Percentiles rank a stretch among this genome's conserved stretches.
Conservation (phyloP, 2,329 filamentous ascomycete species). For the Aspergillus sp. region DNA sequence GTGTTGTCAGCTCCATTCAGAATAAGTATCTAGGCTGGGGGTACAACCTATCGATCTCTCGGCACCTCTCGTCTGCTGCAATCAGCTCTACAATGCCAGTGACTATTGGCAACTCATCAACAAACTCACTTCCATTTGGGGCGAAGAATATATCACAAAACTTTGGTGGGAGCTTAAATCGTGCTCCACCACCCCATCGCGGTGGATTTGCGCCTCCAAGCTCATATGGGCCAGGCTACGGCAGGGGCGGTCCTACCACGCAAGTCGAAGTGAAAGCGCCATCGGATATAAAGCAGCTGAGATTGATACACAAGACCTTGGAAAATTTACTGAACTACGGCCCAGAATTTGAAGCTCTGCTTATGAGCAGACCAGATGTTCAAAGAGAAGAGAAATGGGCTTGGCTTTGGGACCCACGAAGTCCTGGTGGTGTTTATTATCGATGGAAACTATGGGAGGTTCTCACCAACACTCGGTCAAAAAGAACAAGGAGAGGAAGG, state of each 20-base stretch:
- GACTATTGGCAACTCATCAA: slow-evolving; percentile 41
- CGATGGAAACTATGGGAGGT: slow-evolving; percentile 87
- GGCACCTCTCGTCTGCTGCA: slow-evolving; percentile 74
- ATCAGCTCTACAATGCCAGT: slow-evolving; percentile 53
- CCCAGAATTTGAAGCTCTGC: slow-evolving; percentile 80
- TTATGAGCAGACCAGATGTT: slow-evolving; percentile 82
- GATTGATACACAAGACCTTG: slow-evolving; percentile 81
- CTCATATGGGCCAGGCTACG: slow-evolving; percentile 55
- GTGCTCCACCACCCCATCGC: slow-evolving; percentile 47
- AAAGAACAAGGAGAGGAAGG: slow-evolving; percentile 30
- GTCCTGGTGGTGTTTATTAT: slow-evolving; percentile 79
- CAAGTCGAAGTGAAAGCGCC: slow-evolving; percentile 73
- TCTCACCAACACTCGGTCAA: slow-evolving; percentile 58
- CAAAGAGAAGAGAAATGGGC: slow-evolving; percentile 86
- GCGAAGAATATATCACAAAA: slow-evolving; percentile 60
- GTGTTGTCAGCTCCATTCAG: slow-evolving; percentile 70
- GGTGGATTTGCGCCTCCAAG: slow-evolving; percentile 72
- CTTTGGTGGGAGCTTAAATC: slow-evolving; percentile 42
- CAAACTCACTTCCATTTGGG: slow-evolving; percentile 66
- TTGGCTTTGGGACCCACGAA: slow-evolving; percentile 86
- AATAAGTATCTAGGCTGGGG: slow-evolving; percentile 83
- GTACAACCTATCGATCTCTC: slow-evolving; percentile 72
- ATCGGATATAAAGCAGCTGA: slow-evolving; percentile 70
- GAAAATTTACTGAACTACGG: slow-evolving; percentile 76
- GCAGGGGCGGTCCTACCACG: slow-evolving; percentile 46